Conservation (phyloP, 2,329 filamentous ascomycete species). For the Claviceps cyperi region DNA sequence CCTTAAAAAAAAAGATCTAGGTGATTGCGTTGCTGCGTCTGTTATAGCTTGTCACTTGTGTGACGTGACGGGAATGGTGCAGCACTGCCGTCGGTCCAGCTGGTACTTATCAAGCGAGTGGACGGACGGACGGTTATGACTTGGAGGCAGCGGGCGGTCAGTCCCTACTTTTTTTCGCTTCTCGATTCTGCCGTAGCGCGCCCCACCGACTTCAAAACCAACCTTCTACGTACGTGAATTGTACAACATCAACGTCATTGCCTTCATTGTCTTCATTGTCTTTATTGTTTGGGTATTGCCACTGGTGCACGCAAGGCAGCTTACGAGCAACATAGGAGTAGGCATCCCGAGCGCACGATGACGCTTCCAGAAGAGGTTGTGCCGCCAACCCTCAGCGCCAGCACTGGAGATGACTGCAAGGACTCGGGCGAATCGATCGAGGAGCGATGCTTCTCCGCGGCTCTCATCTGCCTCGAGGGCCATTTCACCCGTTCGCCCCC, state of each 20-base stretch:
- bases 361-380: conserved; percentile 14
- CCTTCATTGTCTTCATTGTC: not conserved
- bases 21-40: too few species aligned
- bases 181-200: not conserved
- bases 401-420: conserved; percentile 7
- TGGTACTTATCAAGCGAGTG: too few species aligned
- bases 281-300: not conserved
- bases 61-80: too few species aligned
- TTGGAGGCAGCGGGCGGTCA: too few species aligned
- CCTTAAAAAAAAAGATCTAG: too few species aligned
- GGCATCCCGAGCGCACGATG: conserved; percentile 8
- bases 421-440: conserved; percentile 36
- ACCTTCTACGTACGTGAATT: too few species aligned
- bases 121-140: too few species aligned
- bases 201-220: not conserved
- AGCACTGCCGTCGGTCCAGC: too few species aligned
- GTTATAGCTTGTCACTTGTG: too few species aligned
- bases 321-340: too few species aligned
- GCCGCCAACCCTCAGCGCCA: conserved; percentile 6
- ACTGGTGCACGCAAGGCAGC: not conserved
- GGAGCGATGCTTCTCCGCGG: conserved; percentile 46
- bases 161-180: conserved; percentile 1
- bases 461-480: conserved; percentile 46
- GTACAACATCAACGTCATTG: not conserved
- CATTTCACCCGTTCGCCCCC: conserved; percentile 42